Percentiles rank a stretch among this genome's conserved stretches.
Evolutionary conservation across 345 rosid species (phyloP).

Genomic region (Gossypium raimondii): DNA sequence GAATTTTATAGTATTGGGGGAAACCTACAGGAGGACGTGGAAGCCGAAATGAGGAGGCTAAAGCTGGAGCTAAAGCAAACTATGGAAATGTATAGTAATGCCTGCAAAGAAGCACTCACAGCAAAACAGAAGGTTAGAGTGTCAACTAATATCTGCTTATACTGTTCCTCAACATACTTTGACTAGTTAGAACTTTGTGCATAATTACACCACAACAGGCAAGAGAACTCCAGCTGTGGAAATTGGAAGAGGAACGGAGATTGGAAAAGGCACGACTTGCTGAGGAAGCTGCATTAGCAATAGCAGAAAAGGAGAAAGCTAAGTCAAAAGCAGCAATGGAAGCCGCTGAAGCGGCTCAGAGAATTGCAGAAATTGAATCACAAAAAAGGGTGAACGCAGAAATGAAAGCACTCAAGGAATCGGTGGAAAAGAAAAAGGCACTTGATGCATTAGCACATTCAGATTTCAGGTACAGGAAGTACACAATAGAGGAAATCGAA

Average conservation of each 20-base stretch:
- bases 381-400: conserved; percentile 69
- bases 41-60: conserved; percentile 90
- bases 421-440: conserved; percentile 66
- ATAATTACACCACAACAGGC: conserved; percentile 50
- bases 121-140: conserved; percentile 69
- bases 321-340: conserved; percentile 79
- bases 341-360: conserved; percentile 82
- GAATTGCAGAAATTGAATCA: conserved; percentile 74
- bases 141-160: not conserved
- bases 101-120: conserved; percentile 90
- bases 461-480: conserved; percentile 68
- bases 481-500: conserved; percentile 79
- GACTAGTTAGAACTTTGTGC: not conserved
- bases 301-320: conserved; percentile 77
- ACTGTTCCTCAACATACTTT: not conserved
- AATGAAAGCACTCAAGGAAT: conserved; percentile 66
- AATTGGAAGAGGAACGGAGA: conserved; percentile 69
- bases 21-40: conserved; percentile 61
- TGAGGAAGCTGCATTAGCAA: conserved; percentile 73
- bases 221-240: conserved; percentile 74
- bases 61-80: conserved; percentile 90
- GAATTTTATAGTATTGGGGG: not conserved
- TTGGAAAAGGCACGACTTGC: conserved; percentile 64
- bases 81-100: conserved; percentile 88
- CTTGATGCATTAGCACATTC: conserved; percentile 48